Evolutionary conservation across 2,329 filamentous ascomycete genomes (phyloP), one percentile per base, ranked within the genome.

Genomic region (Magnaporthiopsis rhizophila): DNA sequence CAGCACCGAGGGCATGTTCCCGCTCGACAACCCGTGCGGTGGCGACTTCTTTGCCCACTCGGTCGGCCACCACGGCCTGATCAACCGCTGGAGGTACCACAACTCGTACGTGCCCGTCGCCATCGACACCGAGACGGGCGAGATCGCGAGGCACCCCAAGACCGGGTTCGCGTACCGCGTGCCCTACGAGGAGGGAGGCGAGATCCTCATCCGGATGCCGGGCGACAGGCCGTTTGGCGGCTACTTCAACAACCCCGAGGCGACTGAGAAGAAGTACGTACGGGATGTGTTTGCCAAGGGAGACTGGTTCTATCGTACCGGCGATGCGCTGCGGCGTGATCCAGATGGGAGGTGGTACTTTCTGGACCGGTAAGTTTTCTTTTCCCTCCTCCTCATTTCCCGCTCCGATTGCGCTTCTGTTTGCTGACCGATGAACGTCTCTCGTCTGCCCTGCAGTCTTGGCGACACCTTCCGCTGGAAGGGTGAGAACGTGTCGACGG

Each of bases 381-480:
- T 24, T 24, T 61, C 32, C 15, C 7, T 15, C 3, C 83, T 86
- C 68, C 30, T 36, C 57, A 12, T 7, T n/a, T 21, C 28, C 11
- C 1, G 8, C n/a, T 36, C 15, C 30, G 9, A 36, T 53, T 38
- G 30, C n/a, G 1, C 6, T 5, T 30, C 11, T 24, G 53, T 9
- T n/a, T 53, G 18, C 65, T 66, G 24, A 68, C 62, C 5, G 30
- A 9, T 28, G 13, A 34, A 58, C 3, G 7, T 21, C 13, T 30
- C 6, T 15, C 2, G 4, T 32, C 12, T 56, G 58, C 59, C 21
- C 32, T 8, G 6, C 59, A 74, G 86, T 5, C 79, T 91, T 1
- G 89, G 89, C 1, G 89, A 92, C 72, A 91, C 89, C 0, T 92
- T 88, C 74, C 81, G 89, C 61, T 92, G 89, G 89, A 92, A 96